These are phyloP conservation scores for Lenzites betulinus DNA, from an alignment of 768 basidiomycete genomes.

Conservation along the genomic window DNA sequence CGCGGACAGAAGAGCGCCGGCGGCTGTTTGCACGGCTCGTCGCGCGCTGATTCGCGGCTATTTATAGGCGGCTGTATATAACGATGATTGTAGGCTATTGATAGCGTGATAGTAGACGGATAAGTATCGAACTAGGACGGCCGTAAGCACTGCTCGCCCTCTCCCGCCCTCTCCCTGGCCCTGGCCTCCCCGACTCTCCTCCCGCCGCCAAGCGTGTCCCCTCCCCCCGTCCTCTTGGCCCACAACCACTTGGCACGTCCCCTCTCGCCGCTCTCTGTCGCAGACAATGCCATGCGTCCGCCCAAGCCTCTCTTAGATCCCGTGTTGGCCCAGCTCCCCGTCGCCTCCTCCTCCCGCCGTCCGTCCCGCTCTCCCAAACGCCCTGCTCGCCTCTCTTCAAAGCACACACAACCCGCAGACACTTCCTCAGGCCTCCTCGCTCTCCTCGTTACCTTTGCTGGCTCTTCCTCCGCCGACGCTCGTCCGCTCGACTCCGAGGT, in stretches of 20 bases:
- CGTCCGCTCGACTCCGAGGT: constrained; percentile 40
- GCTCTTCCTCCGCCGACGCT: constrained; percentile 47
- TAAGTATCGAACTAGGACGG: constrained; percentile 9
- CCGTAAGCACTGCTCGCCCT: not conserved
- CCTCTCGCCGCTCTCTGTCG: constrained; percentile 1
- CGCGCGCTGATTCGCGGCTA: constrained; percentile 21
- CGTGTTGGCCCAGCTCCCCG: constrained; percentile 15
- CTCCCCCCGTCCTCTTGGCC: constrained; percentile 4
- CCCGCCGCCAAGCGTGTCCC: constrained; percentile 18
- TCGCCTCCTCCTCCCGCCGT: constrained; percentile 18
- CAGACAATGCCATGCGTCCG: constrained; percentile 21
- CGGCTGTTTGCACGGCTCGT: constrained; percentile 40
- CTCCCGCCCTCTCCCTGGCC: not conserved
- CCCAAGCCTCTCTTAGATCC: constrained; percentile 16
- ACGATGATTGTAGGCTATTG: constrained; percentile 17
- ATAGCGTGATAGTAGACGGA: constrained; percentile 21
- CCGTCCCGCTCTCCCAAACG: constrained; percentile 14
- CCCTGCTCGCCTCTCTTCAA: constrained; percentile 4
- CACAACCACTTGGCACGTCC: not conserved
- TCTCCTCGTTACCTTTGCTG: constrained; percentile 56
- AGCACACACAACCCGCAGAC: constrained; percentile 11
- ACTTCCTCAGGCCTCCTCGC: constrained; percentile 58
- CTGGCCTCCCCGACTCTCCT: constrained; percentile 1
- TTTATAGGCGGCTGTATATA: constrained; percentile 23
- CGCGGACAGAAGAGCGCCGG: constrained; percentile 59